These are phyloP conservation scores for Ophiostoma quercus DNA, from an alignment of 2,329 filamentous ascomycete species.

Conservation along the genomic window DNA sequence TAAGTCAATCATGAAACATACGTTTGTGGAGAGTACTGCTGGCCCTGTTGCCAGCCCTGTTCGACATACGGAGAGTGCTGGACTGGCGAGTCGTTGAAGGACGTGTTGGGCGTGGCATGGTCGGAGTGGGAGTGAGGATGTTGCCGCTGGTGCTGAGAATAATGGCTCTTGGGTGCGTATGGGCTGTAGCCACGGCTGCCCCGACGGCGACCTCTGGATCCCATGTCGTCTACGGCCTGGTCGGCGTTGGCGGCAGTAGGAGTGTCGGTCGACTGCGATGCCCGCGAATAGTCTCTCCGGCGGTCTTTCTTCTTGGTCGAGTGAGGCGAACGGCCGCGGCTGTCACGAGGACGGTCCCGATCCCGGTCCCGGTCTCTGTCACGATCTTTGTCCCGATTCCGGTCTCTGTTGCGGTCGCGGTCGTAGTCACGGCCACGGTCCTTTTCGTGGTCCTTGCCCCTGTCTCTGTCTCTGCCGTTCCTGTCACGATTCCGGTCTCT, in stretches of 20 bases:
- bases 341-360: not conserved
- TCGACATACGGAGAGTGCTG: slow-evolving; percentile 41
- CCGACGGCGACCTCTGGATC: slow-evolving; percentile 35
- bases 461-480: not conserved
- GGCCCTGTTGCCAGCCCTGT: slow-evolving; percentile 37
- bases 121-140: slow-evolving; percentile 11
- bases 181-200: slow-evolving; percentile 31
- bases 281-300: slow-evolving; percentile 8
- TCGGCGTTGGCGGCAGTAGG: slow-evolving; percentile 40
- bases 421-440: slow-evolving; percentile 12
- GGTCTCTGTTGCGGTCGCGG: slow-evolving; percentile 4
- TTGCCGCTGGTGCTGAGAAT: slow-evolving; percentile 18
- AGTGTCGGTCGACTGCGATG: slow-evolving; percentile 35
- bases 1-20: slow-evolving; percentile 31
- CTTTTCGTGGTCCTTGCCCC: not conserved
- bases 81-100: slow-evolving; percentile 42
- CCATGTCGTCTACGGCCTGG: slow-evolving; percentile 47
- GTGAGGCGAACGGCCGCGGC: slow-evolving; percentile 4
- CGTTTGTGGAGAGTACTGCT: slow-evolving; percentile 40
- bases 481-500: slow-evolving; percentile 14
- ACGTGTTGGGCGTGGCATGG: slow-evolving; percentile 38
- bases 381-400: not conserved
- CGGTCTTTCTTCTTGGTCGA: slow-evolving; percentile 35
- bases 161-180: slow-evolving; percentile 31
- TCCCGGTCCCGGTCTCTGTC: slow-evolving; percentile 14